Evolutionary conservation across 331 rosid genomes (phyloP), one percentile per base, ranked within the genome.

Genomic region (Prunus yedoensis): DNA sequence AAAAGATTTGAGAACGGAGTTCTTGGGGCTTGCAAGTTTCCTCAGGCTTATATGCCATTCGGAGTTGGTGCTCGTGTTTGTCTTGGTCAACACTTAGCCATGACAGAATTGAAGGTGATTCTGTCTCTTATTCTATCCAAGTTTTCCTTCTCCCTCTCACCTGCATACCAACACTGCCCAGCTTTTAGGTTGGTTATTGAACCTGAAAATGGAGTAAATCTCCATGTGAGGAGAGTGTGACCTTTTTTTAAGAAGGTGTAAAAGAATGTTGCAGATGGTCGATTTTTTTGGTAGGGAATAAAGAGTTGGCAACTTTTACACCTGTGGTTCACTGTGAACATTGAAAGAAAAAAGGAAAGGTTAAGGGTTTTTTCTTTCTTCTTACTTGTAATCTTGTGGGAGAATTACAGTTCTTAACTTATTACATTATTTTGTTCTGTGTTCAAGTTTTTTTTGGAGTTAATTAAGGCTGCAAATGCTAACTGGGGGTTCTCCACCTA

Each of bases 61-160:
- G 94, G 94, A 45, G 47, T 73, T 4, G 96, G 92, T 1, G 16
- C 87, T 20, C 85, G 79, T 0, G 67, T 85, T 6, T 91, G 94
- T 15, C 78, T 25, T n/a, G 96, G 92, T 13, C 94, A 87, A 8
- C 79, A 89, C 52, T 79, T 89, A 10, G 90, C 91, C 8, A 73
- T 84, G 87, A 63, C 77, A 17, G 90, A 88, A 54, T 62, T 89
- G 83, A 89, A 91, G 84, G 79, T 88, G 65, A 80, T 89, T 59
- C 41, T 89, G 16, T 70, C 83, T 65, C 82, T 82, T 10, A 54
- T 91, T 66, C 15, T 91, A 49, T 53, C 77, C 47, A 84, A 81
- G 78, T 87, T 91, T 78, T 78, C 47, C 7, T 79, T 91, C 61
- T 67, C 88, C 20, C 75, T 85, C n/a, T 84, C 94, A 0, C 35